Evolutionary conservation across 345 rosid genomes (phyloP).

Genomic region (Brassica rapa): DNA sequence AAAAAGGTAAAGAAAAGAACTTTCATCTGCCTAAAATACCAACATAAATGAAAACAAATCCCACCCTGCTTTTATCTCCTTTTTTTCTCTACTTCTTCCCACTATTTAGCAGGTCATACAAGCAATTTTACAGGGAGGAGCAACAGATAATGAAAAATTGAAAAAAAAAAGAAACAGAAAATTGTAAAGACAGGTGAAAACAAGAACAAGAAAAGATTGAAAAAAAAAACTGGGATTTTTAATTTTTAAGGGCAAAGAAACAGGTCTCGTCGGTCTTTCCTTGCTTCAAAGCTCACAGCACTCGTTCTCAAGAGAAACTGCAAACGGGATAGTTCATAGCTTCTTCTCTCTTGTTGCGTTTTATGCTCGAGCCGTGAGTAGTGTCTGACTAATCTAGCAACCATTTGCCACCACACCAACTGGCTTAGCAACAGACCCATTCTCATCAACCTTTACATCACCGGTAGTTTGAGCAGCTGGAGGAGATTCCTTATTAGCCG

Average conservation of each 20-base stretch:
- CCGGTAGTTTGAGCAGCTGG: constrained; percentile 28
- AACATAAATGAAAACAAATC: constrained; percentile 14
- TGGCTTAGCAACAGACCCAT: constrained; percentile 41
- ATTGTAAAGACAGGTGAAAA: constrained; percentile 22
- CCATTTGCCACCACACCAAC: constrained; percentile 43
- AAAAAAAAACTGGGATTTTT: constrained; percentile 19
- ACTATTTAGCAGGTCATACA: constrained; percentile 32
- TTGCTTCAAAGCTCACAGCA: constrained; percentile 40
- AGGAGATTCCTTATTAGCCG: constrained; percentile 36
- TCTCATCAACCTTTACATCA: constrained; percentile 42
- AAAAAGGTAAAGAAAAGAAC: background rate
- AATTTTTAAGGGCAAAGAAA: constrained; percentile 31
- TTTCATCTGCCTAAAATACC: background rate
- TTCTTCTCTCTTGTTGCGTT: constrained; percentile 31
- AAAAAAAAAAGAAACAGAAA: background rate
- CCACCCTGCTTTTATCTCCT: constrained; percentile 38
- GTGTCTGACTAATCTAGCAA: constrained; percentile 27
- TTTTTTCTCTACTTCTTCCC: constrained; percentile 30
- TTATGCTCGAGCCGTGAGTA: constrained; percentile 33
- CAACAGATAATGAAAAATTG: constrained; percentile 16
- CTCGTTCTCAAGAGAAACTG: constrained; percentile 21
- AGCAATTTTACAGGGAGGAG: constrained; percentile 40
- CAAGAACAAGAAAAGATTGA: constrained; percentile 14
- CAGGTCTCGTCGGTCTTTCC: constrained; percentile 4
- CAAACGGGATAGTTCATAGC: constrained; percentile 16